These are phyloP conservation scores for Hirsutella rhossiliensis DNA, from an alignment of 2,329 filamentous ascomycete genomes.

Conservation along the genomic window DNA sequence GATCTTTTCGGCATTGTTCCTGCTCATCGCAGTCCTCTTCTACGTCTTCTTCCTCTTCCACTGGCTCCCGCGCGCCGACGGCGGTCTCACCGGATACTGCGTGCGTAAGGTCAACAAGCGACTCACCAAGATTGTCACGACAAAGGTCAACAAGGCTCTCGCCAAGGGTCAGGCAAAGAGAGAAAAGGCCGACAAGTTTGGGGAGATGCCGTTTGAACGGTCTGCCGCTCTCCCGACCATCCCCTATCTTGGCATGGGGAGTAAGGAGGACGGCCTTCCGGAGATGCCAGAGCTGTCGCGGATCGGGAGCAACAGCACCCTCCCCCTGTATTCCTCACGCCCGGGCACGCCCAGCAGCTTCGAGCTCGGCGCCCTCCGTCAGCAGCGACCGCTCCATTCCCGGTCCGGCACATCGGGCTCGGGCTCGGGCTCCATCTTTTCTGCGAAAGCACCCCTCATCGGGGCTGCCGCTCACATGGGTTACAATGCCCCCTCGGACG, in stretches of 20 bases:
- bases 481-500: conserved; percentile 26
- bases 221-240: conserved; percentile 59
- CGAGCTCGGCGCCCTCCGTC: conserved; percentile 40
- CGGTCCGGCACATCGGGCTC: conserved; percentile 39
- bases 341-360: conserved; percentile 40
- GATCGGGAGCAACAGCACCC: conserved; percentile 47
- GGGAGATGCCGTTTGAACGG: conserved; percentile 39
- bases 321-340: conserved; percentile 51
- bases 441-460: conserved; percentile 51
- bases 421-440: conserved; percentile 49
- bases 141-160: conserved; percentile 80
- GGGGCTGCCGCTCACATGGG: conserved; percentile 50
- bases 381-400: conserved; percentile 34
- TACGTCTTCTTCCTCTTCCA: conserved; percentile 88
- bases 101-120: conserved; percentile 82
- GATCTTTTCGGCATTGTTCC: conserved; percentile 65
- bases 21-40: conserved; percentile 64
- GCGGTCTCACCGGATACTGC: conserved; percentile 74
- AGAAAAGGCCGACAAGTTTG: conserved; percentile 39
- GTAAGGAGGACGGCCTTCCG: conserved; percentile 36
- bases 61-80: conserved; percentile 74
- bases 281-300: conserved; percentile 47
- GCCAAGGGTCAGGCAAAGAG: conserved; percentile 60
- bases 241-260: conserved; percentile 19
- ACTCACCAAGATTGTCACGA: conserved; percentile 71